Evolutionary conservation across 345 rosid genomes (phyloP), one percentile per base, ranked within the genome.

Genomic region (Durio zibethinus): DNA sequence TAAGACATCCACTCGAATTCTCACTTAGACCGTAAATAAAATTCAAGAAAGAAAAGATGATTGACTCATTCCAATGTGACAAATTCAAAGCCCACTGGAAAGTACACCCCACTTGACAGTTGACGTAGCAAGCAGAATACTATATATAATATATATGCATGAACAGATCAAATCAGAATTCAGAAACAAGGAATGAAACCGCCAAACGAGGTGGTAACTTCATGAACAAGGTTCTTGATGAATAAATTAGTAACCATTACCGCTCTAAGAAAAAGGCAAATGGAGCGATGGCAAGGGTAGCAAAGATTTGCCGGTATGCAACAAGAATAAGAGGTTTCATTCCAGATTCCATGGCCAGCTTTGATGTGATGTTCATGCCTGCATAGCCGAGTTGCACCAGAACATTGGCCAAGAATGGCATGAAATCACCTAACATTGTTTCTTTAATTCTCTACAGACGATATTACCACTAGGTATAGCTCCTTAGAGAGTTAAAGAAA

Each of bases 291-390:
- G 90, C 91, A 54, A 93, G 0, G 79, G 93, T 86, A 80, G 97
- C 94, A 78, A 96, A 86, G 71, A 96, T 85, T 83, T 91, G 98
- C 5, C 97, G 85, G 63, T 93, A 96, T 21, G 93, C 83, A 33
- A 91, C 94, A 72, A 96, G 92, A 56, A 96, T 82, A 63, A 90
- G 88, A 72, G 98, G 97, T 73, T 89, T 90, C 89, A 95, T 87
- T 59, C 98, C 97, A 18, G 92, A 61, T 45, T 96, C 96, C 94
- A 96, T 82, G 57, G 98, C 99, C 76, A 96, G 84, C 83, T 96
- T 96, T 27, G 98, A 91, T 7, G 88, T 87, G 40, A 96, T 86
- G 80, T 87, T 92, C 99, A 96, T 88, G n/a, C 93, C 97, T 7
- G 98, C 94, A 63, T 71, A 93, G 31, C 93, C 97, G 10, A 90